Evolutionary conservation across 306 rosid species (phyloP).

Genomic region (Lagenaria siceraria): DNA sequence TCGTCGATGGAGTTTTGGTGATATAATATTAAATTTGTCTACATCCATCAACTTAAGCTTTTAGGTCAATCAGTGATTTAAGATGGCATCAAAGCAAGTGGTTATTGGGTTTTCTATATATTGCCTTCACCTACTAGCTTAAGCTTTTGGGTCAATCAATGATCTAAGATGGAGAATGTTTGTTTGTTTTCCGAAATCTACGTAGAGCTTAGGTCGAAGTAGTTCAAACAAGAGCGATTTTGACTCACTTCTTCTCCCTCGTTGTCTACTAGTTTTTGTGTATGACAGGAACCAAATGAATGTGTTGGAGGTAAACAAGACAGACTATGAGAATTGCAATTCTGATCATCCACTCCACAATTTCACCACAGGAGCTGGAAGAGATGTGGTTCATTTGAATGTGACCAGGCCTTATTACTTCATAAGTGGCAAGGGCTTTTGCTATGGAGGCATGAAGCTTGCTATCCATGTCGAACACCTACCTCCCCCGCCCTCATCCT

Average conservation of each 20-base stretch:
- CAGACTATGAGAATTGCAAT: slow-evolving; percentile 53
- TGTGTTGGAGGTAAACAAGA: slow-evolving; percentile 86
- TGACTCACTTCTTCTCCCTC: not conserved
- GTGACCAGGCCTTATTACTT: slow-evolving; percentile 63
- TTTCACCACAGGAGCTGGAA: slow-evolving; percentile 86
- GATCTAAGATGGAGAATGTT: not conserved
- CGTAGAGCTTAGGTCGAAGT: not conserved
- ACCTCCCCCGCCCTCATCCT: slow-evolving; percentile 57
- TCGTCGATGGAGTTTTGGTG: no score
- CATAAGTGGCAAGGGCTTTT: slow-evolving; percentile 78
- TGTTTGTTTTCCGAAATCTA: not conserved
- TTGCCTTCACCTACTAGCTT: no score
- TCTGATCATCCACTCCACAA: slow-evolving; percentile 62
- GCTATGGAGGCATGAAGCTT: slow-evolving; percentile 82
- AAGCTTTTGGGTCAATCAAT: no score
- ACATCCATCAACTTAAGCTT: no score
- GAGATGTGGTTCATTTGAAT: slow-evolving; percentile 82
- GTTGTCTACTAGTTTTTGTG: slow-evolving; percentile 50
- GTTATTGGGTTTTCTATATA: no score
- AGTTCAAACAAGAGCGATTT: not conserved
- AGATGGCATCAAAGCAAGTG: no score
- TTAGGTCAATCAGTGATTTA: no score
- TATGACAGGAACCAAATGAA: slow-evolving; percentile 80
- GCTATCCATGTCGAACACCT: slow-evolving; percentile 48
- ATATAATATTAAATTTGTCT: no score